A percentile compares a stretch with the other conserved stretches of the same genome.
Evolutionary conservation across 2,329 filamentous ascomycete species (phyloP).

Genomic region (Pseudopyrenochaeta lycopersici): DNA sequence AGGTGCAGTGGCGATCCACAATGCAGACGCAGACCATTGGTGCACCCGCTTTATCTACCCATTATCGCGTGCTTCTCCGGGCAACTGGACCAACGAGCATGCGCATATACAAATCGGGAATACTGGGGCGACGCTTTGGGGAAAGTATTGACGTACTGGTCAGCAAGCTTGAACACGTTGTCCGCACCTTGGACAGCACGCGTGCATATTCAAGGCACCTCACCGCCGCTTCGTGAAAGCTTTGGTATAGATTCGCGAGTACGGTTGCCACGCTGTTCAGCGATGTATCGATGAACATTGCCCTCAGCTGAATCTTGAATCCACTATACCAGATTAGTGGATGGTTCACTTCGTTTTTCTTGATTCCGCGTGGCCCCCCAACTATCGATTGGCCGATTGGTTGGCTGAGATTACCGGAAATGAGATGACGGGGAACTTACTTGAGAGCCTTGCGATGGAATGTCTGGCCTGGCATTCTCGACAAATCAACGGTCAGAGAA

Average conservation of each 20-base stretch:
- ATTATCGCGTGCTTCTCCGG: conserved; percentile 7
- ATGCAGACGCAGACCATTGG: conserved; percentile 20
- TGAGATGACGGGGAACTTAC: conserved; percentile 55
- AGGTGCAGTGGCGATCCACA: conserved; percentile 20
- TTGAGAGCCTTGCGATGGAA: conserved; percentile 81
- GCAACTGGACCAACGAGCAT: conserved; percentile 20
- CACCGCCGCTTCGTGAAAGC: conserved; percentile 79
- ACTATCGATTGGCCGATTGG: conserved; percentile 10
- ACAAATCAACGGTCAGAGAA: conserved; percentile 80
- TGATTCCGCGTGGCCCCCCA: conserved; percentile 1
- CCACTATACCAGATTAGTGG: conserved; percentile 50
- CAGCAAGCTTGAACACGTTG: conserved; percentile 68
- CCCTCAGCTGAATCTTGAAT: conserved; percentile 86
- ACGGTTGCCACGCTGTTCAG: conserved; percentile 78
- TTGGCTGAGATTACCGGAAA: background rate
- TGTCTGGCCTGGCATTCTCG: conserved; percentile 74
- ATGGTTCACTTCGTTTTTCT: conserved; percentile 7
- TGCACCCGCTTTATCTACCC: conserved; percentile 20
- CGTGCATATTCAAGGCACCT: conserved; percentile 72
- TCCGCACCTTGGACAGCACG: conserved; percentile 65
- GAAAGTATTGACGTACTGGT: conserved; percentile 57
- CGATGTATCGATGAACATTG: conserved; percentile 81
- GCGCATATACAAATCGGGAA: conserved; percentile 19
- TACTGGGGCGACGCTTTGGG: conserved; percentile 1
- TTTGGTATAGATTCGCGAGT: conserved; percentile 76